Evolutionary conservation across 768 basidiomycete species (phyloP), one percentile per base, ranked within the genome.

Genomic region (Boletus subcaerulescens): DNA sequence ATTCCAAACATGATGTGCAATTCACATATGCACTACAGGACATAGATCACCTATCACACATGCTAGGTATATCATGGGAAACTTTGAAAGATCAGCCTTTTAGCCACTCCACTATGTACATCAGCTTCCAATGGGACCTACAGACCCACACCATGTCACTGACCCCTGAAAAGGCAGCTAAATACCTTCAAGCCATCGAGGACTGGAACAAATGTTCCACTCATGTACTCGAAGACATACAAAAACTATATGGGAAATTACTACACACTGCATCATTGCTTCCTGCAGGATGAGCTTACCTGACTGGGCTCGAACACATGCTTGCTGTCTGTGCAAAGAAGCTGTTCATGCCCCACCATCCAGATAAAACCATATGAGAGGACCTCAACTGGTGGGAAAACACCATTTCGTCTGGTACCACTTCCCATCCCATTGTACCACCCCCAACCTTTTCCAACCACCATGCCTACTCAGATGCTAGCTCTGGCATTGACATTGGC

Each of bases 261-360:
- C 45, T 45, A 0, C 35, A 45, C 5, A 13, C 24, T 1, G 1
- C 13, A 24, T 45, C 63, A 1, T 60, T 77, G 0, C 35, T 75
- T 3, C 71, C 71, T 1, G 31, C 2, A 24, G 72, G 70, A 11
- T 65, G 72, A 0, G 73, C 78, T 1, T 77, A 75, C 57, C 69
- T 81, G 51, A 77, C 73, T 40, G 44, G 48, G n/a, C 54, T 81
- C 18, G 74, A 80, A 53, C n/a, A 62, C 53, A 73, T 79, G 65
- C 47, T 80, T 0, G 56, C 60, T 0, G 31, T 65, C 0, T 73
- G 63, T 48, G 3, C 41, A 29, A 13, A 69, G 11, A 44, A 61
- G 59, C 76, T 74, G n/a, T 73, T 74, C 66, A 39, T 60, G 33
- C 74, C 65, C 10, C 67, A 58, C 4, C 20, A 18, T 0, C 47